Evolutionary conservation across 2,329 filamentous ascomycete species (phyloP), one percentile per base, ranked within the genome.

Genomic region (Colletotrichum trifolii): DNA sequence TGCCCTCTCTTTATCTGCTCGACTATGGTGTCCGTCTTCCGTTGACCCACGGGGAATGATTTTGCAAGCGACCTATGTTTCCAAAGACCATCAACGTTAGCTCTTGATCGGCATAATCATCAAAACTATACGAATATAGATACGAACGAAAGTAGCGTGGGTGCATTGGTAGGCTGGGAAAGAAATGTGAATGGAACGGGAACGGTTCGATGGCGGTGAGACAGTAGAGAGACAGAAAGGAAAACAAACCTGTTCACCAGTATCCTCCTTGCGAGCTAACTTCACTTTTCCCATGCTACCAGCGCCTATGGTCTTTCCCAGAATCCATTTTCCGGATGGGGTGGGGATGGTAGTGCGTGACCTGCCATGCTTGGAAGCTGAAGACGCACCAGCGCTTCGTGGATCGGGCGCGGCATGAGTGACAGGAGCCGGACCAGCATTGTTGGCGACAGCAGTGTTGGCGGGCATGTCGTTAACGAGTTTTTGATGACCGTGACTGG

Each of bases 241-340:
- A 8, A 25, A 36, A 79, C 85, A 72, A 81, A 94, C 93, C 88
- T 97, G 92, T 82, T 98, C 96, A 71, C 91, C 92, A 17, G 92
- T 92, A 73, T 97, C 94, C 71, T 91, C 86, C 78, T 96, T 96
- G 72, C 92, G 92, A 33, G 96, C 96, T 70, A 99, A 83, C 81
- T 98, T 98, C 68, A 99, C 96, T 78, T 98, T 98, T 69, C 96
- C 96, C 96, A 99, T 99, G 78, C 95, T 98, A 54, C 96, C 96
- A 57, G 94, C 94, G 66, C 96, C 96, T 73, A 99, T 96, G 4
- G 96, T 98, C 83, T 98, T 98, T 65, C 95, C 95, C 56, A 99
- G 83, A 60, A 94, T 89, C 94, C 95, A 99, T 82, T 94, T 93
- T 63, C 96, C 96, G 11, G 94, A 94, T 50, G 91, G 89, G 3